phyloP scores from a whole-genome alignment of 371 early-diverging fungal species.

The Smittium mucronatum region DNA sequence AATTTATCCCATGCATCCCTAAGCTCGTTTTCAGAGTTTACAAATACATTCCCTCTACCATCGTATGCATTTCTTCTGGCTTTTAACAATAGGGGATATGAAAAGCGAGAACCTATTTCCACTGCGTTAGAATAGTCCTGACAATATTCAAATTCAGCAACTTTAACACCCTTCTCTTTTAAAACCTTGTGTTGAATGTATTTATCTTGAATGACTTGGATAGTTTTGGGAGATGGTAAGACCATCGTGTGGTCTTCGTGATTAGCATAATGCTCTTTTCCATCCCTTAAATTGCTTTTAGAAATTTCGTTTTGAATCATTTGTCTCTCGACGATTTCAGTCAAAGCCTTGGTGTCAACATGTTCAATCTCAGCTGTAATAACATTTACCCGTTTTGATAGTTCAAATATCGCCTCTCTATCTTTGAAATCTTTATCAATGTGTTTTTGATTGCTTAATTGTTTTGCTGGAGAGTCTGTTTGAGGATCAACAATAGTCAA shows the following conservation, averaged over 20 bases:
- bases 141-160: constrained; percentile 56
- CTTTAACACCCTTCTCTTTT: constrained; percentile 43
- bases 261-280: constrained; percentile 13
- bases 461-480: constrained; percentile 67
- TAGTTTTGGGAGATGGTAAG: constrained; percentile 69
- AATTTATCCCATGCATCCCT: constrained; percentile 42
- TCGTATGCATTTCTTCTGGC: constrained; percentile 89
- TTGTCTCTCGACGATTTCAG: constrained; percentile 35
- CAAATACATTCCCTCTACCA: constrained; percentile 80
- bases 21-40: constrained; percentile 50
- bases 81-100: constrained; percentile 91
- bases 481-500: constrained; percentile 72
- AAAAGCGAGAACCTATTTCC: constrained; percentile 47
- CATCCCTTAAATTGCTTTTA: not conserved
- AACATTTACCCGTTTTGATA: constrained; percentile 61
- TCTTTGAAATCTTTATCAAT: constrained; percentile 72
- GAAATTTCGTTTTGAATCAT: not conserved
- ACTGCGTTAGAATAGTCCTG: constrained; percentile 21
- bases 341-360: constrained; percentile 67
- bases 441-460: constrained; percentile 57
- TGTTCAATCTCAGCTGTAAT: constrained; percentile 95
- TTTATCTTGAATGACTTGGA: constrained; percentile 89
- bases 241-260: constrained; percentile 35
- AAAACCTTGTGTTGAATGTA: constrained; percentile 73
- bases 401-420: constrained; percentile 50